Evolutionary conservation across 208 protist genomes (phyloP).

Genomic region (Trypanosoma congolense): DNA sequence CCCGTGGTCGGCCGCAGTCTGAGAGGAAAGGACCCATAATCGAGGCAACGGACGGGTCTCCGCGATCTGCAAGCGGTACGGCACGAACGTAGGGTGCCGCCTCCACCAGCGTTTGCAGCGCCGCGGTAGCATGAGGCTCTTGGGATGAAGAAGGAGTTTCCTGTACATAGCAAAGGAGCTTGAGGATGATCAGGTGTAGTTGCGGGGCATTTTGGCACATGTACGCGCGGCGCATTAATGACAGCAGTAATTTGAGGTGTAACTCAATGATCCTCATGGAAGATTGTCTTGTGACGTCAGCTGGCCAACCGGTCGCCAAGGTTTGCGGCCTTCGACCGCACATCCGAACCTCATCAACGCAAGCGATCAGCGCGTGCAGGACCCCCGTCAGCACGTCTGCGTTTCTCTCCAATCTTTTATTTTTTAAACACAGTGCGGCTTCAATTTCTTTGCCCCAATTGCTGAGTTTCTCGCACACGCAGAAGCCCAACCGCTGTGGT

Average conservation of each 20-base stretch:
- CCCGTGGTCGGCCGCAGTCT: conserved; percentile 30
- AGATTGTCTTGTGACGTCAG: conserved; percentile 13
- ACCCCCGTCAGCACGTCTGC: conserved; percentile 35
- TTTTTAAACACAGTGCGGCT: background rate
- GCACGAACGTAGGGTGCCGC: conserved; percentile 71
- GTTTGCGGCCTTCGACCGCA: conserved; percentile 45
- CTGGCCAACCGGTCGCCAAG: conserved; percentile 20
- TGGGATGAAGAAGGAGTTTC: conserved; percentile 2
- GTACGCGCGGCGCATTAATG: conserved; percentile 32
- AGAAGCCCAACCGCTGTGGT: conserved; percentile 59
- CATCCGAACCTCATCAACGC: conserved; percentile 45
- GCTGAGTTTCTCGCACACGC: conserved; percentile 52
- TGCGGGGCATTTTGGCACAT: conserved; percentile 47
- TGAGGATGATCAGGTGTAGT: conserved; percentile 51
- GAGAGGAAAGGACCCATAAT: conserved; percentile 31
- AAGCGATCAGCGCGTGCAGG: conserved; percentile 46
- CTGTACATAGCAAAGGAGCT: conserved; percentile 17
- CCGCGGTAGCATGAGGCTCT: conserved; percentile 23
- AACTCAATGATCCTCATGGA: conserved; percentile 29
- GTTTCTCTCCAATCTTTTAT: conserved; percentile 9
- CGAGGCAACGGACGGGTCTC: conserved; percentile 27
- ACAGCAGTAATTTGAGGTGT: conserved; percentile 29
- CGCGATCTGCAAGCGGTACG: conserved; percentile 50
- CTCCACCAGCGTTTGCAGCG: conserved; percentile 21
- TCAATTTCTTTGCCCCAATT: conserved; percentile 12